These are phyloP conservation scores for Cyberlindnera mississippiensis DNA, from an alignment of 805 yeast species.

Conservation along the genomic window DNA sequence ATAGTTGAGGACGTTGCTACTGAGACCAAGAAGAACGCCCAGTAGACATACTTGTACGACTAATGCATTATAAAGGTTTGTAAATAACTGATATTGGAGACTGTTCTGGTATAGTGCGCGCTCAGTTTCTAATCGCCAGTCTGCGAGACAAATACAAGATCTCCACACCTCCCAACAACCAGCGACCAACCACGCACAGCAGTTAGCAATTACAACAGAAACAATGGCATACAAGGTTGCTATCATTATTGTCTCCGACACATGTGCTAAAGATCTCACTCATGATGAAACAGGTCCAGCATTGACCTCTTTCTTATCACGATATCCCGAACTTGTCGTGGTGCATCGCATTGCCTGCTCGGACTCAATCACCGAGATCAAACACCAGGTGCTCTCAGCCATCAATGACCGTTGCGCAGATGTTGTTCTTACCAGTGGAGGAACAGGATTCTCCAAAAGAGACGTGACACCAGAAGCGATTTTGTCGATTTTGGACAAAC, in stretches of 20 bases:
- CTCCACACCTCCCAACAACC: no score
- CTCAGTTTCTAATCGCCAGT: no score
- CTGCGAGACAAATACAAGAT: no score
- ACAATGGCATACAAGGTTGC: neutral
- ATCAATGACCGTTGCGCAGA: neutral
- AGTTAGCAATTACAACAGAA: neutral
- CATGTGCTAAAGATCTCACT: neutral
- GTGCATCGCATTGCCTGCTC: neutral
- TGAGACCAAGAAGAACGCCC: no score
- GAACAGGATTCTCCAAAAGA: constrained; percentile 45
- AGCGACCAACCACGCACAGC: no score
- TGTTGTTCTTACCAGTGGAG: constrained; percentile 46
- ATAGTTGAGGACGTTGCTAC: no score
- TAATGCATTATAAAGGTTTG: neutral
- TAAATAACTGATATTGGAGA: no score
- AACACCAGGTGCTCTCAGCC: neutral
- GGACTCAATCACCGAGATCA: constrained; percentile 4
- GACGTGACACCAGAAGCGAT: constrained; percentile 53
- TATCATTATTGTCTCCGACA: constrained; percentile 6
- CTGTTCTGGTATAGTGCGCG: no score
- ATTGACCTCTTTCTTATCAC: neutral
- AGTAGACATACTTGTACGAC: no score
- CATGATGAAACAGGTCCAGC: constrained; percentile 6
- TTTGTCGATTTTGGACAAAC: constrained; percentile 36
- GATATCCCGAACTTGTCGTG: no score